phyloP scores from a whole-genome alignment of 192 early-diverging fungal genomes.

The Thamnidium elegans region DNA sequence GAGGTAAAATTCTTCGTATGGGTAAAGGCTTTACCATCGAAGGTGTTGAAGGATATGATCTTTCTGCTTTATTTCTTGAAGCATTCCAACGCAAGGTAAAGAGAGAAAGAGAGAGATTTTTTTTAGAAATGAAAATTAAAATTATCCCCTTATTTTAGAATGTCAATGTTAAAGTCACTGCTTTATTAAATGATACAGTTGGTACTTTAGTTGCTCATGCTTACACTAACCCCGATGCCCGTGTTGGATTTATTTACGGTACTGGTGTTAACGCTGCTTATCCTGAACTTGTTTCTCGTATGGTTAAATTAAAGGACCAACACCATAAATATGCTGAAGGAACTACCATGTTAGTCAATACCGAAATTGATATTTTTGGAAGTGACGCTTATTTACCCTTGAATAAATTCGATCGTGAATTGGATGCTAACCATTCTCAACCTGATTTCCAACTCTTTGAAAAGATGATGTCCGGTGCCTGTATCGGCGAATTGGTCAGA shows the following conservation, averaged over 20 bases:
- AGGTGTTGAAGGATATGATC: conserved; percentile 80
- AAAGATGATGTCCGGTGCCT: conserved; percentile 94
- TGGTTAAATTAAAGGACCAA: conserved; percentile 65
- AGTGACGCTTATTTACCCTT: conserved; percentile 74
- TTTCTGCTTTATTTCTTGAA: conserved; percentile 75
- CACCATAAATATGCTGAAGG: conserved; percentile 51
- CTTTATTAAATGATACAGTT: conserved; percentile 95
- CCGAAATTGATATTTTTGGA: conserved; percentile 88
- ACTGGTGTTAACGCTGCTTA: conserved; percentile 96
- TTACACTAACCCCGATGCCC: conserved; percentile 75
- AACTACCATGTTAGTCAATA: conserved; percentile 88
- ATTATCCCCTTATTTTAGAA: conserved; percentile 36
- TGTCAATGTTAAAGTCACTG: conserved; percentile 73
- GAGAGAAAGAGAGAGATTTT: neutral
- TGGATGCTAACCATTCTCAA: conserved; percentile 77
- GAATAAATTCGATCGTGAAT: conserved; percentile 79
- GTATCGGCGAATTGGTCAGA: conserved; percentile 88
- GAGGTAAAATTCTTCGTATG: conserved; percentile 48
- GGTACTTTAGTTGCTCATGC: conserved; percentile 87
- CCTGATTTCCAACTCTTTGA: conserved; percentile 87
- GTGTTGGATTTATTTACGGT: conserved; percentile 86
- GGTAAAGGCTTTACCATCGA: conserved; percentile 84
- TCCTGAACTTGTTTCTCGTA: conserved; percentile 70
- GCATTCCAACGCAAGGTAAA: conserved; percentile 65
- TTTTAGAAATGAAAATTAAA: too few relatives aligned